Evolutionary conservation across 2,329 filamentous ascomycete species (phyloP), one percentile per base, ranked within the genome.

Genomic region (Trichoderma cornu-damae): DNA sequence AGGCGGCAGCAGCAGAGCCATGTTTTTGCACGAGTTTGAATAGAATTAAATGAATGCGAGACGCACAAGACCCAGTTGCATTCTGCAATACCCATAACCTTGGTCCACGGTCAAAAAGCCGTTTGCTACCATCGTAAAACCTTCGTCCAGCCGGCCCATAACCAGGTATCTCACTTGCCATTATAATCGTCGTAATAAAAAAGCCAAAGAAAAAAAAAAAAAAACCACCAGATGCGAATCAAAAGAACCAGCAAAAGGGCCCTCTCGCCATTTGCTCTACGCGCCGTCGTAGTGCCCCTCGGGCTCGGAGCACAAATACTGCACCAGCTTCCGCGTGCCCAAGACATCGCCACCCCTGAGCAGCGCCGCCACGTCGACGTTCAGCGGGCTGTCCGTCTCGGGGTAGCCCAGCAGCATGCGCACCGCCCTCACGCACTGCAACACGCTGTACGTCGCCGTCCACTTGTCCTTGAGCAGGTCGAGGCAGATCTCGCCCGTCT

Each of bases 401-500:
- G 88, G 87, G 61, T 79, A 83, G 52, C 70, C 64, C 56, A 75
- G 76, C 65, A 94, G 77, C 75, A 88, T 81, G 63, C 88, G 82
- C 62, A 93, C 81, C 46, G 84, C 84, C 65, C 88, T 86, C 66
- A 93, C 75, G 60, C 86, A 88, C 66, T 87, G 83, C 34, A 87
- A 81, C 18, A 97, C 80, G 38, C 87, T 92, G 72, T 96, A 94
- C 16, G 90, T 85, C 1, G 92, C 89, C 59, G 89, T 88, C 93
- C 93, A 97, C 16, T 81, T 81, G 56, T 86, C 81, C 68, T 81
- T 81, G 59, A 99, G 79, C 61, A 97, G 80, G 69, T 96, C 94
- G 26, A 97, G 83, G 72, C 94, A 99, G 68, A 99, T 94, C 73
- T 96, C 92, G 64, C 94, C 94, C 2, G 84, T 91, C 64, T 79